Conservation (phyloP, 768 basidiomycete genomes). For the Pleurotus giganteus region DNA sequence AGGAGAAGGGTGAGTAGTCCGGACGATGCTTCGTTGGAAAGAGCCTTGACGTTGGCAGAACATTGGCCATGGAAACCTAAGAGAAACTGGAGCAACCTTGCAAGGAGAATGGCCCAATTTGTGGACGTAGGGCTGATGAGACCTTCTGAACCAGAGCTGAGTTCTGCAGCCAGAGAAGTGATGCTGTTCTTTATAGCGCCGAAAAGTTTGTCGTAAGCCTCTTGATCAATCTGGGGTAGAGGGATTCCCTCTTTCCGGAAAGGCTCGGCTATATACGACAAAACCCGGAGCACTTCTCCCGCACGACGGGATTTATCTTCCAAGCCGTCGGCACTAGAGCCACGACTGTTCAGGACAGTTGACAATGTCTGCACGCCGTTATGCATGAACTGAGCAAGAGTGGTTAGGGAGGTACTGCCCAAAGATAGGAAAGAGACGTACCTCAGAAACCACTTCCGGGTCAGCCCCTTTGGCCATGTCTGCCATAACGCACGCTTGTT, state of each 20-base stretch:
- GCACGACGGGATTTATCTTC: slow-evolving; percentile 47
- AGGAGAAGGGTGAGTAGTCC: slow-evolving; percentile 48
- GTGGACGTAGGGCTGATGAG: background rate
- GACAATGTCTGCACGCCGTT: slow-evolving; percentile 68
- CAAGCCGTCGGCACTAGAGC: slow-evolving; percentile 24
- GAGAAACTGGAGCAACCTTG: slow-evolving; percentile 71
- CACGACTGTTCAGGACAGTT: slow-evolving; percentile 43
- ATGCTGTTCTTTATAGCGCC: slow-evolving; percentile 29
- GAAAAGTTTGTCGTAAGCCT: slow-evolving; percentile 59
- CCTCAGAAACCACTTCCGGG: slow-evolving; percentile 65
- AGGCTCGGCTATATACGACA: slow-evolving; percentile 68
- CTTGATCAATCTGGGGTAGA: slow-evolving; percentile 48
- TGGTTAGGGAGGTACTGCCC: background rate
- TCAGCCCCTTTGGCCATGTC: slow-evolving; percentile 76
- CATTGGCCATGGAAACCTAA: slow-evolving; percentile 62
- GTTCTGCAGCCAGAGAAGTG: background rate
- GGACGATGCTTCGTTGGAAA: slow-evolving; percentile 38
- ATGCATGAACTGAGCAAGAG: slow-evolving; percentile 59
- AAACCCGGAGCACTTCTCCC: slow-evolving; percentile 67
- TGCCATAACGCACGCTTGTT: slow-evolving; percentile 83
- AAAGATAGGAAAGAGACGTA: slow-evolving; percentile 21
- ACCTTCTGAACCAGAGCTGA: background rate
- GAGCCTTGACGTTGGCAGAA: slow-evolving; percentile 48
- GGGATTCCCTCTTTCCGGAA: slow-evolving; percentile 45
- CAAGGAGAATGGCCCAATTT: slow-evolving; percentile 46